These are phyloP conservation scores for sorghum (Sorghum bicolor) DNA, from an alignment of 176 grass and related monocot species.

Conservation along the genomic window DNA sequence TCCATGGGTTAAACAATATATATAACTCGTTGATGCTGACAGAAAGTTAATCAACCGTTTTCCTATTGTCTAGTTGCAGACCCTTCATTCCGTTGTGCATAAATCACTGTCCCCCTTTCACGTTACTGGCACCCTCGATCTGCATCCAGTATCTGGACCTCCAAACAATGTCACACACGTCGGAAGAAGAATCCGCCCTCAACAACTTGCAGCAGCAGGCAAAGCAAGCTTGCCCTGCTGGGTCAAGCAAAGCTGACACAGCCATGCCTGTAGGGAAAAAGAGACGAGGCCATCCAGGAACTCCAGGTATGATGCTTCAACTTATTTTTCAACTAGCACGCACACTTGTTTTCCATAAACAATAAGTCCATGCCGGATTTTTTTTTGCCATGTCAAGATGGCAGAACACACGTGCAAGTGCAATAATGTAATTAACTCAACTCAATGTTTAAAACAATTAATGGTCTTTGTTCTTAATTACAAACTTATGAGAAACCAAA, in stretches of 20 bases:
- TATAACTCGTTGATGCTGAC: constrained; percentile 43
- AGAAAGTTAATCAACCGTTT: constrained; percentile 29
- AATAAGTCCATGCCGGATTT: neutral
- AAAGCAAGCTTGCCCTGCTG: constrained; percentile 13
- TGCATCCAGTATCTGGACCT: constrained; percentile 7
- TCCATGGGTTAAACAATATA: constrained; percentile 8
- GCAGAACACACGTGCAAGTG: constrained; percentile 27
- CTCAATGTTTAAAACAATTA: neutral
- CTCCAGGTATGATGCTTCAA: constrained; percentile 31
- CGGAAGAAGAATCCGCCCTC: constrained; percentile 54
- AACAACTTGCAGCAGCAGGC: constrained; percentile 51
- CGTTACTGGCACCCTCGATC: constrained; percentile 19
- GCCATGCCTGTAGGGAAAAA: constrained; percentile 38
- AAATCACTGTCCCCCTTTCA: constrained; percentile 35
- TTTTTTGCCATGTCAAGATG: neutral
- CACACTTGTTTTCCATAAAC: neutral
- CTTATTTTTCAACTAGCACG: neutral
- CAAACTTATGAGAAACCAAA: neutral
- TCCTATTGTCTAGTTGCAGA: constrained; percentile 7
- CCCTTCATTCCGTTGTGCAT: constrained; percentile 32
- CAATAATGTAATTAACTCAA: constrained; percentile 12
- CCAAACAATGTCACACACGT: constrained; percentile 55
- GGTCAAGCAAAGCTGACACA: constrained; percentile 36
- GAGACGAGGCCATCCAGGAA: constrained; percentile 55
- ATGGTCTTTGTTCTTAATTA: neutral